These are phyloP conservation scores for Penicillium expansum DNA, from an alignment of 2,329 filamentous ascomycete genomes.

Conservation along the genomic window DNA sequence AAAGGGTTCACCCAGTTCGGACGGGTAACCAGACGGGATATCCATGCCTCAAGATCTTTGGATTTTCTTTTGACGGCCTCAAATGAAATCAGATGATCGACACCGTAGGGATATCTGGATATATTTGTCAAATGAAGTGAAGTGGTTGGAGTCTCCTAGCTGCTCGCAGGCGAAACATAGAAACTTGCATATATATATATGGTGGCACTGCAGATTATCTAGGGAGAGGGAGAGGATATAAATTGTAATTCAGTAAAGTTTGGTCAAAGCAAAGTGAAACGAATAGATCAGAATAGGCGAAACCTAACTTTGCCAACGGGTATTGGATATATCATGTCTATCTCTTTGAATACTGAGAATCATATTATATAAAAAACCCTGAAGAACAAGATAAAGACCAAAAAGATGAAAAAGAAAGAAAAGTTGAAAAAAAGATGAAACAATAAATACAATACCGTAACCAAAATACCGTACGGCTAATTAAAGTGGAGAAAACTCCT, in stretches of 20 bases:
- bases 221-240: not conserved
- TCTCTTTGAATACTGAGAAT: too few species aligned
- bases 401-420: too few species aligned
- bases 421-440: not conserved
- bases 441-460: not conserved
- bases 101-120: not conserved
- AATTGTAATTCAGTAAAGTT: not conserved
- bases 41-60: not conserved
- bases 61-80: not conserved
- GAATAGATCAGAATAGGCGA: not conserved
- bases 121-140: not conserved
- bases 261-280: not conserved
- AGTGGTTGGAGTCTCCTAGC: constrained; percentile 1
- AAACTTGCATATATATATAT: not conserved
- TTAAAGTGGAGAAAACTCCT: constrained; percentile 14
- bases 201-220: not conserved
- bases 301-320: not conserved
- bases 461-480: constrained; percentile 1
- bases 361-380: not conserved
- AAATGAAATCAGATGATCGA: not conserved
- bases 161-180: constrained; percentile 3
- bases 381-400: not conserved
- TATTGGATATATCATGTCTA: not conserved
- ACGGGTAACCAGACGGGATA: constrained; percentile 1
- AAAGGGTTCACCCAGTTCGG: not conserved